phyloP scores from a whole-genome alignment of 129 eudicot species.

The Sambucus nigra region DNA sequence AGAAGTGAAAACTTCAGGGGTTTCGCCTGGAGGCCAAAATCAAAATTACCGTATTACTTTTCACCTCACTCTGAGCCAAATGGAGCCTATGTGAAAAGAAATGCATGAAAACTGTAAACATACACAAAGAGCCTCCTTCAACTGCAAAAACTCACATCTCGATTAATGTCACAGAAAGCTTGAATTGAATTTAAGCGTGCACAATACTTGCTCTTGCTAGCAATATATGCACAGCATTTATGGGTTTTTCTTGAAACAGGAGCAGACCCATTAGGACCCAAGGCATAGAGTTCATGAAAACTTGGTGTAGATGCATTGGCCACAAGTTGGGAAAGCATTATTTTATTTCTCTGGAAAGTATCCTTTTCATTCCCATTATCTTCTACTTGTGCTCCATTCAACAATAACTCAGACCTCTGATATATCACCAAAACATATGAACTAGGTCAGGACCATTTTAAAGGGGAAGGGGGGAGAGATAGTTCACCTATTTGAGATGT shows the following conservation, averaged over 20 bases:
- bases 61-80: neutral
- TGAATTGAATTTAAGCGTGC: conserved; percentile 78
- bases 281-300: conserved; percentile 68
- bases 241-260: conserved; percentile 58
- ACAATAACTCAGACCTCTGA: conserved; percentile 63
- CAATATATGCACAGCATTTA: conserved; percentile 86
- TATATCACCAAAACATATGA: conserved; percentile 11
- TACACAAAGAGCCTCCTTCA: neutral
- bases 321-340: conserved; percentile 75
- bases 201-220: conserved; percentile 74
- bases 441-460: too few species aligned
- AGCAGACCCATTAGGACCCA: conserved; percentile 52
- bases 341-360: conserved; percentile 32
- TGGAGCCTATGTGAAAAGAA: neutral
- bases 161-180: conserved; percentile 75
- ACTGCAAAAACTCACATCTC: conserved; percentile 64
- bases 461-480: too few species aligned
- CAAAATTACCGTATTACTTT: too few species aligned
- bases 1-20: too few species aligned
- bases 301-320: conserved; percentile 85
- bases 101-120: neutral
- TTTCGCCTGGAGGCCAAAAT: too few species aligned
- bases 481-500: too few species aligned
- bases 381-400: conserved; percentile 48
- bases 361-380: conserved; percentile 61